Conservation (phyloP, 371 early-diverging fungal genomes). For the Haplosporangium sp. region DNA sequence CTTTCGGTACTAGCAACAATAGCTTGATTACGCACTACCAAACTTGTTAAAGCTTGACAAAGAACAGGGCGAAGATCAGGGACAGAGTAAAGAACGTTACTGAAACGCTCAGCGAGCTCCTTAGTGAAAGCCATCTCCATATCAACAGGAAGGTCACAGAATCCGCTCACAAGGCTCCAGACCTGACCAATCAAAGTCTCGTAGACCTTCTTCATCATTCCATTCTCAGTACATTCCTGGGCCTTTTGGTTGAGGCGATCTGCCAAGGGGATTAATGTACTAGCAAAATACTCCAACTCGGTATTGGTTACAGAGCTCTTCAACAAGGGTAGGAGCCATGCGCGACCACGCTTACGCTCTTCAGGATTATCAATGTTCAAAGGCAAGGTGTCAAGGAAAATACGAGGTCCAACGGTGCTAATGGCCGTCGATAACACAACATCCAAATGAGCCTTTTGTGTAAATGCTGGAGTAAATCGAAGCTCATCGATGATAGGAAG, state of each 20-base stretch:
- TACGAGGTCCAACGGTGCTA: constrained; percentile 83
- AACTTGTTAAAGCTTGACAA: constrained; percentile 77
- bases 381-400: constrained; percentile 84
- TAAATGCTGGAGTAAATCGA: constrained; percentile 85
- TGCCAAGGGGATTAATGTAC: constrained; percentile 80
- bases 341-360: constrained; percentile 72
- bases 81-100: constrained; percentile 71
- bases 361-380: constrained; percentile 83
- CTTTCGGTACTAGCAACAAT: constrained; percentile 61
- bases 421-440: constrained; percentile 84
- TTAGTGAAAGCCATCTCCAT: constrained; percentile 70
- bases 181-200: constrained; percentile 90
- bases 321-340: constrained; percentile 85
- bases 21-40: constrained; percentile 78
- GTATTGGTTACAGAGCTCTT: constrained; percentile 84
- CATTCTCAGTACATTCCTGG: constrained; percentile 69
- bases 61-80: constrained; percentile 86
- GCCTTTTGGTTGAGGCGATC: constrained; percentile 79
- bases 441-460: constrained; percentile 89
- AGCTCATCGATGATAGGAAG: constrained; percentile 79
- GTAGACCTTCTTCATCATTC: constrained; percentile 91
- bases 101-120: constrained; percentile 76
- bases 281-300: constrained; percentile 80
- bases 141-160: constrained; percentile 88
- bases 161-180: constrained; percentile 89